Conservation (phyloP, 2,329 filamentous ascomycete genomes). For the Sporothrix schenckii region DNA sequence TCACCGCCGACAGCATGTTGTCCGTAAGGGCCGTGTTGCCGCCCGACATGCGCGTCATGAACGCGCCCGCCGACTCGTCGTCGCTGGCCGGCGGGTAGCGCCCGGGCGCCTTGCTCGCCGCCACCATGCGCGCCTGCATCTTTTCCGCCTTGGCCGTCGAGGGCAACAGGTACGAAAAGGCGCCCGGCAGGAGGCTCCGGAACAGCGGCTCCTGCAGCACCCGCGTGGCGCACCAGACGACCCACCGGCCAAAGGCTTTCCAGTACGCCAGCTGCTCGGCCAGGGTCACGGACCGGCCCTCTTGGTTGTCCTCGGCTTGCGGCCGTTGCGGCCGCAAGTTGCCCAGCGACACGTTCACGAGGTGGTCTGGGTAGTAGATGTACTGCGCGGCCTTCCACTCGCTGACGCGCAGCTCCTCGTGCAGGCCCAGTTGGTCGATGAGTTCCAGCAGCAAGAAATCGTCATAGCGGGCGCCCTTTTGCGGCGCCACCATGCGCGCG, state of each 20-base stretch:
- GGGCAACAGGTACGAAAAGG: conserved; percentile 23
- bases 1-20: conserved; percentile 72
- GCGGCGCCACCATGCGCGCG: conserved; percentile 71
- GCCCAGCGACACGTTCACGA: conserved; percentile 57
- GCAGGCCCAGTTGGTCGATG: conserved; percentile 49
- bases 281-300: background rate
- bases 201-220: conserved; percentile 61
- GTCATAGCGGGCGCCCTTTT: conserved; percentile 53
- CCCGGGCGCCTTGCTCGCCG: conserved; percentile 38
- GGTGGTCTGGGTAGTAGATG: conserved; percentile 84
- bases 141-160: background rate
- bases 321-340: background rate
- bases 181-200: conserved; percentile 42
- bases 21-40: conserved; percentile 60
- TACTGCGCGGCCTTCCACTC: conserved; percentile 63
- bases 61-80: conserved; percentile 75
- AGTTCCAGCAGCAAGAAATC: conserved; percentile 70
- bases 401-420: conserved; percentile 57
- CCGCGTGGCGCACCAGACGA: conserved; percentile 33
- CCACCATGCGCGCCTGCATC: conserved; percentile 2
- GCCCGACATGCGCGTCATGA: conserved; percentile 58
- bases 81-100: conserved; percentile 51
- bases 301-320: background rate
- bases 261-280: background rate
- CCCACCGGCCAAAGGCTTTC: conserved; percentile 14